Percentiles rank a stretch among this genome's conserved stretches.
Evolutionary conservation across 306 rosid genomes (phyloP).

Genomic region (Macrotyloma uniflorum): DNA sequence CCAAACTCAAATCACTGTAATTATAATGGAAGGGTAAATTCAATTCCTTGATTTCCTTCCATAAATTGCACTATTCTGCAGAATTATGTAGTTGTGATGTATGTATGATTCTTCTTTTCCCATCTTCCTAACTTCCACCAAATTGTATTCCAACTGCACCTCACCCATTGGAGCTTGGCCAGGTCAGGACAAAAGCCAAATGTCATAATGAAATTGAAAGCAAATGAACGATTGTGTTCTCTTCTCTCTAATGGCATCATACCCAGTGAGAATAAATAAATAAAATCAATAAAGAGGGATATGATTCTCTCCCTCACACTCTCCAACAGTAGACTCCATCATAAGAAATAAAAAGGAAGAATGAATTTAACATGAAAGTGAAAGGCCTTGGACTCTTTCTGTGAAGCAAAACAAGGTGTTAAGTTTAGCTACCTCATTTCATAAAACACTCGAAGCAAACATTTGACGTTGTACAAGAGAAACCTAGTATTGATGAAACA

Average conservation of each 20-base stretch:
- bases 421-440: not conserved
- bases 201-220: slow-evolving; percentile 40
- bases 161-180: slow-evolving; percentile 38
- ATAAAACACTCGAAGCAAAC: not conserved
- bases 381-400: slow-evolving; percentile 6
- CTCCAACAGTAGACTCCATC: not conserved
- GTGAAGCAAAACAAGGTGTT: not conserved
- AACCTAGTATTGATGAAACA: not conserved
- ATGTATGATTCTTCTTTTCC: not conserved
- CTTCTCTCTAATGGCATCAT: slow-evolving; percentile 42
- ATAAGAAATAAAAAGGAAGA: not conserved
- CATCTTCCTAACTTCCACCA: slow-evolving; percentile 30
- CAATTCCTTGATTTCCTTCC: slow-evolving; percentile 31
- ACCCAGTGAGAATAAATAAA: not conserved
- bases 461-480: slow-evolving; percentile 7
- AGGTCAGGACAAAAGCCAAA: slow-evolving; percentile 46
- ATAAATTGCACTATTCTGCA: slow-evolving; percentile 22
- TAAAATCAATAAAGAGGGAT: not conserved
- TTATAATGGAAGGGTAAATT: slow-evolving; percentile 38
- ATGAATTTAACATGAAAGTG: slow-evolving; percentile 8
- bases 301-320: not conserved
- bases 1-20: slow-evolving; percentile 10
- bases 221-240: slow-evolving; percentile 30
- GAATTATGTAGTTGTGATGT: not conserved
- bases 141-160: slow-evolving; percentile 35